Base-by-base conservation (phyloP, 371 early-diverging fungal species). In the Massospora cicadina region DNA sequence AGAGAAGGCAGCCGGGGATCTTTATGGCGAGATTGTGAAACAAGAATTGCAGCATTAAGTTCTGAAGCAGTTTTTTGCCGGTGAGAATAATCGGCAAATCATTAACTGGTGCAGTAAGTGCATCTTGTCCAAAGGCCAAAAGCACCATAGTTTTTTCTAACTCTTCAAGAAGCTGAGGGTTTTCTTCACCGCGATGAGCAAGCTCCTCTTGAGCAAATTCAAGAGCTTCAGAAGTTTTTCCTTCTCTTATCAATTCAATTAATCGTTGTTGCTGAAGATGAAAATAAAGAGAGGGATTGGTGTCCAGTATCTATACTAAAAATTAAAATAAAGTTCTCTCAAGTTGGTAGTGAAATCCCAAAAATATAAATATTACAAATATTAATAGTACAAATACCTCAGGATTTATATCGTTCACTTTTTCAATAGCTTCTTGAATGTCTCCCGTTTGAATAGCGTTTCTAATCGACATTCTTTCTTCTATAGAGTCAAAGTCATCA, bases 171-270 rank as follows among this genome's bases (percentile, higher is more conserved):
- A 95, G 88, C 72, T 91, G 94, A 7, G 94, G 95, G 69, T 89
- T 86, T 67, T 95, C 94, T 72, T 93, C 94, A 1, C 95, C 98
- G 23, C 91, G 82, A 13, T 95, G 91, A 17, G 95, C 96, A 75
- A 96, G 77, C 72, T 96, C 96, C 60, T 95, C 95, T 69, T 93
- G 91, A 0, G 98, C 97, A 79, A 95, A 96, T 67, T 86, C 87
- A 12, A 98, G 74, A 1, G 96, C 98, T 43, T 89, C 91, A 27
- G 72, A 72, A 55, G 87, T 80, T 31, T 80, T 71, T 1, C 91
- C 91, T 54, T 77, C 73, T 10, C 93, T 83, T 54, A 98, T 95
- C 55, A 87, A 76, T 70, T 98, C 98, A 69, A 98, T 96, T 32
- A 98, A 74, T 25, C 86, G 83, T 77, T 98, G 98, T 74, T 92